Base-by-base conservation (phyloP, 805 yeast species). In the Naumovozyma baii region DNA sequence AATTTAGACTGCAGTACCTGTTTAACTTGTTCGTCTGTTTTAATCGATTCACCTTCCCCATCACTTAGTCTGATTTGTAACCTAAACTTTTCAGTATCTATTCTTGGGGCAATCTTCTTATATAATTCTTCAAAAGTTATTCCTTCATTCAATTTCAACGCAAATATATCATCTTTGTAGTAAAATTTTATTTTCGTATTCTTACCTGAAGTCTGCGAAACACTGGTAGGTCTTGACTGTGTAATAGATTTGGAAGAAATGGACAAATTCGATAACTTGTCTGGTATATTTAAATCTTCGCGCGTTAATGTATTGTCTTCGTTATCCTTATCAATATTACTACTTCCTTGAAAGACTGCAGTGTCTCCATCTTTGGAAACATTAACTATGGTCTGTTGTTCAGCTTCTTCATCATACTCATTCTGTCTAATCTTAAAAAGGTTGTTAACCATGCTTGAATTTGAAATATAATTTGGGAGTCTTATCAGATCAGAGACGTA, bases 131-230 rank as follows among this genome's bases (percentile, higher is more conserved):
- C 64, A 34, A 73, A 56, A 3, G 73, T 62, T 37, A 72, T 69
- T 44, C 63, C 66, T 12, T 66, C 52, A 25, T 77, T 76, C 30
- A 78, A 62, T 44, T 77, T 59, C 32, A 83, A 67, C 1, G 86
- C 92, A 65, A 83, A 83, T 13, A 83, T 83, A 54, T 83, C 94
- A 51, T 82, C 92, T 42, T 78, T 79, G 52, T 76, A 82, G 56
- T 79, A 83, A 52, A 83, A 81, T 57, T 83, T 83, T 38, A 83
- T 73, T 57, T 83, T 83, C 1, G 55, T 51, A 2, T 62, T 46
- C 41, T 59, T 54, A 39, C 38, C 44, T 16, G 51, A 54, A 34
- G 61, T 56, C 15, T 59, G 52, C 19, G 49, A 42, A 13, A 49
- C 47, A 42, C 61, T 54, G 13, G 60, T 57, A 18, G 61, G 59